Conservation (phyloP, 495 filamentous ascomycete genomes). For the Beverwykella pulmonaria region DNA sequence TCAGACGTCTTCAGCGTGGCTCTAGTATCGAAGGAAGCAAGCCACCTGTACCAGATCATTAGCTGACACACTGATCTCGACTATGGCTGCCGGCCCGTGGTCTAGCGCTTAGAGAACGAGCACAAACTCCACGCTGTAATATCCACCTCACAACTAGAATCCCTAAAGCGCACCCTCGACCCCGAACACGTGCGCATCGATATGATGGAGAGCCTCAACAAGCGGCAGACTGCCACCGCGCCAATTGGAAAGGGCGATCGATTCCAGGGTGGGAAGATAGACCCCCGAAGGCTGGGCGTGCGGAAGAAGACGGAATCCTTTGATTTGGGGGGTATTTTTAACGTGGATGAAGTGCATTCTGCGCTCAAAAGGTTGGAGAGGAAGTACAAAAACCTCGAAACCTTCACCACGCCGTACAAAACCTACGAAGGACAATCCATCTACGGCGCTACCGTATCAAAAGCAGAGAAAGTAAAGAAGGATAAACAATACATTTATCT, state of each 20-base stretch:
- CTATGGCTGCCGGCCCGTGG: constrained; percentile 24
- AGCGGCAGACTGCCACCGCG: constrained; percentile 18
- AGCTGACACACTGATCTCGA: constrained; percentile 8
- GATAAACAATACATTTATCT: constrained; percentile 45
- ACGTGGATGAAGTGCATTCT: constrained; percentile 43
- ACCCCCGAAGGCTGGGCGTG: constrained; percentile 42
- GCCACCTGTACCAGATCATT: constrained; percentile 13
- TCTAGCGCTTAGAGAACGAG: constrained; percentile 12
- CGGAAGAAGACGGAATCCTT: not conserved
- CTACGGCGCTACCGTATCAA: constrained; percentile 34
- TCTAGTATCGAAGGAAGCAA: constrained; percentile 1
- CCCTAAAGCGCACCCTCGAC: constrained; percentile 14
- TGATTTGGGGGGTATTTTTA: constrained; percentile 40
- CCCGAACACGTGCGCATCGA: constrained; percentile 9
- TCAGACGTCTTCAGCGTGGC: constrained; percentile 14
- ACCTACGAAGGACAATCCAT: constrained; percentile 42
- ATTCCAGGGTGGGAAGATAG: constrained; percentile 37
- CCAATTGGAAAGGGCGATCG: constrained; percentile 44
- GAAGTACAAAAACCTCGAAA: constrained; percentile 37
- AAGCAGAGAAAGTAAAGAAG: constrained; percentile 33
- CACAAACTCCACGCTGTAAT: constrained; percentile 21
- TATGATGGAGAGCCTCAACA: constrained; percentile 10
- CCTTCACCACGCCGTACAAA: constrained; percentile 43
- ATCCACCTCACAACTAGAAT: not conserved
- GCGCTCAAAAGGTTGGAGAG: constrained; percentile 43